Evolutionary conservation across 1,139 yeast species (phyloP), one percentile per base, ranked within the genome.

Genomic region (Kurtzmaniella quercitrusa): DNA sequence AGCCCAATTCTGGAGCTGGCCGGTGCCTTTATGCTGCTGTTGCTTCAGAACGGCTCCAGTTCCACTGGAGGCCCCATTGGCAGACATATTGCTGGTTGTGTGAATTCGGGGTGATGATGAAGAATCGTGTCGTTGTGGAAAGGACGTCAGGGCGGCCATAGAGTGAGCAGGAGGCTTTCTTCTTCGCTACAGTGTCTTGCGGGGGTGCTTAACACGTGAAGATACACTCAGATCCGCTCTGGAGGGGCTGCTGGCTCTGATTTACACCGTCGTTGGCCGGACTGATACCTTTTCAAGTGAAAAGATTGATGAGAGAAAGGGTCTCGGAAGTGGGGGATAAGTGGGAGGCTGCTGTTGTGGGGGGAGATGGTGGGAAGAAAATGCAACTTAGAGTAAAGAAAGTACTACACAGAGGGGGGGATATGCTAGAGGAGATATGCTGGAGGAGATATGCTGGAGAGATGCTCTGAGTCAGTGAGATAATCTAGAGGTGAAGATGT

Each of bases 21-120:
- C n/a, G 47, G 34, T 40, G 42, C 39, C 17, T 37, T 36, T 37
- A 18, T 34, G 40, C 37, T 68, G 75, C 34, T 65, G 59, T 40
- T 51, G 54, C 37, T 52, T 51, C 55, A 58, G 46, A 10, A 27
- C 14, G 7, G 31, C 31, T 5, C 31, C 14, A 11, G 31, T 10
- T 6, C 14, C 12, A n/a, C 31, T 10, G 12, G 5, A 4, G 12
- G 31, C 31, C 31, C 31, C 31, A 27, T 27, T 27, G 31, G 31
- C 31, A 12, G 31, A 10, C 31, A 27, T 27, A 74, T 25, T 63
- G 50, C 16, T 62, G 54, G 39, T 57, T 49, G 62, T 59, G 41
- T 55, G 57, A 40, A 49, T 57, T 42, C 54, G 59, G 29, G 48
- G 59, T 42, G 55, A 63, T 38, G 49, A 41, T 12, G 27, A 43